Evolutionary conservation across 2,329 filamentous ascomycete genomes (phyloP).

Genomic region (Colletotrichum sublineola): DNA sequence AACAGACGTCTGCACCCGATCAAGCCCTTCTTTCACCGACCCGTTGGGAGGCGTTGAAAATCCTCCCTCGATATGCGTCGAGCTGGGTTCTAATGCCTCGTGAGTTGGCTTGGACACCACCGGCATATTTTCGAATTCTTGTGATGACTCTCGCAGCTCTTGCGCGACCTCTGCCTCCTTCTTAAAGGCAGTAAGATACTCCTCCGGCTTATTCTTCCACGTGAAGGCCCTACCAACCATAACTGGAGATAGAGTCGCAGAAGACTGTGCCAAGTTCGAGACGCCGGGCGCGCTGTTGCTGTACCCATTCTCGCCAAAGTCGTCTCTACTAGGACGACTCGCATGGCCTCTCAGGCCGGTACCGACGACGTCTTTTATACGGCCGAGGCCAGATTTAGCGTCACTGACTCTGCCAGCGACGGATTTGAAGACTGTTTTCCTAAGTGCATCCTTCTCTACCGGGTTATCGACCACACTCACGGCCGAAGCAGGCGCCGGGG

Average conservation of each 20-base stretch:
- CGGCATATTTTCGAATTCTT: constrained; percentile 15
- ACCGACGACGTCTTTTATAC: constrained; percentile 88
- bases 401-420: constrained; percentile 85
- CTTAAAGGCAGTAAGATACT: constrained; percentile 58
- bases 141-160: constrained; percentile 21
- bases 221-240: constrained; percentile 67
- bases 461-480: constrained; percentile 62
- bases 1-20: constrained; percentile 58
- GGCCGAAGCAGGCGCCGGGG: constrained; percentile 59
- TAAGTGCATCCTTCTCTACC: constrained; percentile 69
- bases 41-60: constrained; percentile 26
- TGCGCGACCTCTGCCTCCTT: constrained; percentile 37
- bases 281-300: constrained; percentile 51
- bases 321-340: constrained; percentile 70
- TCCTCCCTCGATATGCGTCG: constrained; percentile 27
- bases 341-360: constrained; percentile 66
- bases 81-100: constrained; percentile 24
- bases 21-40: constrained; percentile 30
- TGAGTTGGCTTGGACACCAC: neutral
- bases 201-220: constrained; percentile 74
- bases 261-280: constrained; percentile 53
- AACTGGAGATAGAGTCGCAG: constrained; percentile 52
- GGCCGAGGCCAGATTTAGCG: constrained; percentile 83
- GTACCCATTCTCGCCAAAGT: constrained; percentile 57
- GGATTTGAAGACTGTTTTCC: constrained; percentile 80